These are phyloP conservation scores for Candida patagonica DNA, from an alignment of 805 yeast species.

Conservation along the genomic window DNA sequence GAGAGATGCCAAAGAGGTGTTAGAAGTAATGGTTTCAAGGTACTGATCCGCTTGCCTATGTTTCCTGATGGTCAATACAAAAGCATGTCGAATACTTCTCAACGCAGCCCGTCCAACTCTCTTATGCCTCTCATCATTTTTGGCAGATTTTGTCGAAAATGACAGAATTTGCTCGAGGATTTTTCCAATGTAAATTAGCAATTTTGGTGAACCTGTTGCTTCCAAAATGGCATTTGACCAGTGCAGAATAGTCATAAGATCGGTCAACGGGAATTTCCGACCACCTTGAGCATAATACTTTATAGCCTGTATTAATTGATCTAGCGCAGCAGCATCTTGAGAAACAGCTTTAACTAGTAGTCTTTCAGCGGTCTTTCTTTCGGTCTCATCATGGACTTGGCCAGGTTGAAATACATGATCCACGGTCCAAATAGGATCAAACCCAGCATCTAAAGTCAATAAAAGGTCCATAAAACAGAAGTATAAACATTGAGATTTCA, in stretches of 20 bases:
- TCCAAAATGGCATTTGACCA: slow-evolving; percentile 42
- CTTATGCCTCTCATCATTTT: slow-evolving; percentile 11
- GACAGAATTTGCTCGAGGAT: slow-evolving; percentile 30
- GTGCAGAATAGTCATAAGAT: slow-evolving; percentile 45
- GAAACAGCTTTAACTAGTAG: not conserved
- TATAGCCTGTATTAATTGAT: not conserved
- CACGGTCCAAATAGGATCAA: not conserved
- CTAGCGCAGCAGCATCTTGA: not conserved
- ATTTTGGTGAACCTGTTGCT: slow-evolving; percentile 4
- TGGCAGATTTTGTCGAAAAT: slow-evolving; percentile 9
- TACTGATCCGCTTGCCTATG: not conserved
- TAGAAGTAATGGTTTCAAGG: not conserved
- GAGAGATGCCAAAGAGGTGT: not conserved
- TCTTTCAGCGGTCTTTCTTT: not conserved
- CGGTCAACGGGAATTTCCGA: slow-evolving; percentile 20
- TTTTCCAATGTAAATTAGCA: not conserved
- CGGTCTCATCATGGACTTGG: not conserved
- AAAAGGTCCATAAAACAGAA: no score
- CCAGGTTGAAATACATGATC: slow-evolving; percentile 1
- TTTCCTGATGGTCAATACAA: not conserved
- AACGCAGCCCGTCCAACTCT: slow-evolving; percentile 3
- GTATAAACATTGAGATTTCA: no score
- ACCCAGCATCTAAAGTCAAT: no score
- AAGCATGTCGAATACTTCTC: not conserved
- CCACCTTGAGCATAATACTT: not conserved